Percentiles rank a stretch among this genome's conserved stretches.
These are phyloP conservation scores for Podila clonocystis DNA, from an alignment of 192 early-diverging fungal genomes.

Conservation along the genomic window DNA sequence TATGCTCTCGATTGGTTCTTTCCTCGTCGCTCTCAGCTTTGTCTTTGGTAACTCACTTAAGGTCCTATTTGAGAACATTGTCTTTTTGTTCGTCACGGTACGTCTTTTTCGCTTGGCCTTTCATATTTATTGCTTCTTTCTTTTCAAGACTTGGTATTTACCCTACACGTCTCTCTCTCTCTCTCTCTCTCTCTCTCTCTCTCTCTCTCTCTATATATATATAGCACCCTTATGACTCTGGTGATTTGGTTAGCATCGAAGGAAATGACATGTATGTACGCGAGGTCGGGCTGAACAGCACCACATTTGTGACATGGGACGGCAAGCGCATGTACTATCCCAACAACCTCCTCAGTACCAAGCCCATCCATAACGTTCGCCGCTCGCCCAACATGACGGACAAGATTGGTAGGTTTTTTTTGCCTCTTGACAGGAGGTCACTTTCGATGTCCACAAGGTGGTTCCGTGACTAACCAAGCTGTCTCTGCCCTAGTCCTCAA, in stretches of 20 bases:
- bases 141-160: too few species aligned
- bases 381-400: conserved; percentile 69
- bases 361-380: conserved; percentile 79
- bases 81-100: conserved; percentile 83
- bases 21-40: conserved; percentile 82
- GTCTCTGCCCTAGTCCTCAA: conserved; percentile 37
- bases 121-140: background rate
- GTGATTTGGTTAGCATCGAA: conserved; percentile 87
- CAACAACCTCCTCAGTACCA: conserved; percentile 67
- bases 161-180: too few species aligned
- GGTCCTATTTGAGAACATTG: conserved; percentile 84
- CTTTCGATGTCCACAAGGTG: background rate
- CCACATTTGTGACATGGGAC: conserved; percentile 83
- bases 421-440: background rate
- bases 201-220: too few species aligned
- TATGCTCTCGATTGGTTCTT: conserved; percentile 50
- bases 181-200: too few species aligned
- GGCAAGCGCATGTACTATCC: conserved; percentile 85
- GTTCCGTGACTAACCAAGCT: background rate
- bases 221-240: conserved; percentile 56
- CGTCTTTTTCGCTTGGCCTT: background rate
- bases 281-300: conserved; percentile 83
- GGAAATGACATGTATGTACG: conserved; percentile 73
- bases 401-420: conserved; percentile 33
- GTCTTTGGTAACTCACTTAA: conserved; percentile 86